Evolutionary conservation across 257 asterid genomes (phyloP).

Genomic region (Solanum chmielewskii): DNA sequence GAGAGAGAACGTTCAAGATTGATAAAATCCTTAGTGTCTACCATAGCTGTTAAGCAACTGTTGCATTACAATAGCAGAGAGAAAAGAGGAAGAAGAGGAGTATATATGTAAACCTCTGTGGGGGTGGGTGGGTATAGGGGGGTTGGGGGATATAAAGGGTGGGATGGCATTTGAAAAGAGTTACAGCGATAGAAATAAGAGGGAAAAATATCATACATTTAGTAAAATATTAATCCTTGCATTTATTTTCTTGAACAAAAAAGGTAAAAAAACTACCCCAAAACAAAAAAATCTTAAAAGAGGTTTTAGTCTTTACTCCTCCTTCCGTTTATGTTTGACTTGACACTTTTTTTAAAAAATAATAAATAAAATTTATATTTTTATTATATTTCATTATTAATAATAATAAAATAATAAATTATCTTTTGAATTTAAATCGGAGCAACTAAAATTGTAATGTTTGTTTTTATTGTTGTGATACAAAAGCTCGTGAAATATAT

Average conservation of each 20-base stretch:
- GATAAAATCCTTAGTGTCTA: neutral
- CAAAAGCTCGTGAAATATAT: neutral
- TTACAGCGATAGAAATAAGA: conserved; percentile 21
- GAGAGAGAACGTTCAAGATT: neutral
- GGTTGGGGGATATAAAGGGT: neutral
- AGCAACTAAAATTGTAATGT: neutral
- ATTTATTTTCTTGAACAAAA: neutral
- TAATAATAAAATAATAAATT: neutral
- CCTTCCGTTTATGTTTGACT: too few relatives aligned
- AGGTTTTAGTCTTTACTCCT: neutral
- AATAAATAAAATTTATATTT: neutral
- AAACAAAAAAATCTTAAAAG: neutral
- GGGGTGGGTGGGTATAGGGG: neutral
- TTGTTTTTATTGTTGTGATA: too few relatives aligned
- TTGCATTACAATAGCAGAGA: conserved; percentile 3
- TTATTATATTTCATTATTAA: neutral
- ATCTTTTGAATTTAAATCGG: neutral
- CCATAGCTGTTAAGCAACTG: neutral
- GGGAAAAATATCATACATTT: conserved; percentile 17
- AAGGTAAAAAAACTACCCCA: neutral
- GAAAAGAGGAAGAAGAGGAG: neutral
- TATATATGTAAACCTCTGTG: neutral
- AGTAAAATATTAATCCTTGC: conserved; percentile 2
- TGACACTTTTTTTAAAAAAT: neutral
- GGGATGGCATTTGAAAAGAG: conserved; percentile 21